A percentile compares a stretch with the other conserved stretches of the same genome.
Evolutionary conservation across 2,329 filamentous ascomycete genomes (phyloP).

Genomic region (Arthrobotrys entomopaga): DNA sequence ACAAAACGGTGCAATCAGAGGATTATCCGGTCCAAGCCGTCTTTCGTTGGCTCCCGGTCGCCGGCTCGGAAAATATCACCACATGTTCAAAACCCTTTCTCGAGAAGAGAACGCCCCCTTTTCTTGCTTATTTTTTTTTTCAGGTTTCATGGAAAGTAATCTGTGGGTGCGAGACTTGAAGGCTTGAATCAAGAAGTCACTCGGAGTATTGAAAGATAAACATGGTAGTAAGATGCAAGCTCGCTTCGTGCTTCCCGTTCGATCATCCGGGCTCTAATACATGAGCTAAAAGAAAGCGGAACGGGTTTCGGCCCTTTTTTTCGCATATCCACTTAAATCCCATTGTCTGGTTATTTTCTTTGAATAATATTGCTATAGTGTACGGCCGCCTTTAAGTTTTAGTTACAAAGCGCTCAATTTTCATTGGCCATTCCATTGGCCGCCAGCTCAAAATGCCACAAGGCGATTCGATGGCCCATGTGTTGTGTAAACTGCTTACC

Average conservation of each 20-base stretch:
- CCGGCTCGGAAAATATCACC: constrained; percentile 15
- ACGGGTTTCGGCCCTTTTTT: constrained; percentile 11
- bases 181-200: not conserved
- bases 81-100: not conserved
- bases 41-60: constrained; percentile 8
- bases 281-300: constrained; percentile 26
- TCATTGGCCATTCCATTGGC: no score
- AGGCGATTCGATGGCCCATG: not conserved
- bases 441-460: constrained; percentile 33
- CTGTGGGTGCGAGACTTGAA: not conserved
- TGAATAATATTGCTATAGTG: constrained; percentile 4
- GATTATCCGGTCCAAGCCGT: constrained; percentile 30
- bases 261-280: constrained; percentile 9
- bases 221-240: no score
- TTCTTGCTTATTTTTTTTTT: constrained; percentile 2
- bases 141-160: not conserved
- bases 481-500: not conserved
- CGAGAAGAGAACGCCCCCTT: not conserved
- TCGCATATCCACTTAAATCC: no score
- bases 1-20: constrained; percentile 14
- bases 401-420: no score
- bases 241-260: no score
- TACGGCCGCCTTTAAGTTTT: not conserved
- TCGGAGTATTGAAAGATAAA: no score
- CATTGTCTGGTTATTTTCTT: not conserved